Percentiles rank a stretch among this genome's conserved stretches.
Conservation (phyloP, 2,329 filamentous ascomycete genomes). For the Metarhizium humberi region DNA sequence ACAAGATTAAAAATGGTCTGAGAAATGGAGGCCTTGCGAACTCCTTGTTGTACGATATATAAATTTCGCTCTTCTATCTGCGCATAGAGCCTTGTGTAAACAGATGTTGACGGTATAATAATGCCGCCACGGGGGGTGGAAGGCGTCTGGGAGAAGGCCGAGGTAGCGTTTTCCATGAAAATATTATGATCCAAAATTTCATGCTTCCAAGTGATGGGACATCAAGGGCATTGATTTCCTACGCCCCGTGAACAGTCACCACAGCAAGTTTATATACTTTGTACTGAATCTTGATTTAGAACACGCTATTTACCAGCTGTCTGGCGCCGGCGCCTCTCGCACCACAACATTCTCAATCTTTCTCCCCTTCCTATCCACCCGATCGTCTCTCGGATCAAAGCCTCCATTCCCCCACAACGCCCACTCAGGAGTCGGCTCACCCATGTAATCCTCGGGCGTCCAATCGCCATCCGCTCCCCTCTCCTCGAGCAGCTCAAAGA, state of each 20-base stretch:
- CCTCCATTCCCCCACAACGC: slow-evolving; percentile 90
- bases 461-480: slow-evolving; percentile 58
- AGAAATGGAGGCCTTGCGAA: neutral
- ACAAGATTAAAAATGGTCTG: neutral
- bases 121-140: slow-evolving; percentile 19
- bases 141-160: slow-evolving; percentile 17
- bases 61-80: slow-evolving; percentile 24
- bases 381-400: slow-evolving; percentile 82
- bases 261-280: neutral
- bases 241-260: neutral
- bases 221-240: neutral
- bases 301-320: slow-evolving; percentile 3
- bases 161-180: slow-evolving; percentile 16
- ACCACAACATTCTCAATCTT: slow-evolving; percentile 39
- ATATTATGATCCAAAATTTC: slow-evolving; percentile 15
- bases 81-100: slow-evolving; percentile 34
- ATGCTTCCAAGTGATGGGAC: neutral
- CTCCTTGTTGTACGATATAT: slow-evolving; percentile 29
- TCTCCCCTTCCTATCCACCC: slow-evolving; percentile 79
- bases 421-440: slow-evolving; percentile 79
- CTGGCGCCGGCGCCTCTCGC: slow-evolving; percentile 18
- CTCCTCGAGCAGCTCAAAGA: slow-evolving; percentile 76
- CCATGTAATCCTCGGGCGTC: slow-evolving; percentile 85
- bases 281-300: neutral
- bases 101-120: slow-evolving; percentile 24